Base-by-base conservation (phyloP, 1,139 yeast species). In the Arxiozyma slooffiae region DNA sequence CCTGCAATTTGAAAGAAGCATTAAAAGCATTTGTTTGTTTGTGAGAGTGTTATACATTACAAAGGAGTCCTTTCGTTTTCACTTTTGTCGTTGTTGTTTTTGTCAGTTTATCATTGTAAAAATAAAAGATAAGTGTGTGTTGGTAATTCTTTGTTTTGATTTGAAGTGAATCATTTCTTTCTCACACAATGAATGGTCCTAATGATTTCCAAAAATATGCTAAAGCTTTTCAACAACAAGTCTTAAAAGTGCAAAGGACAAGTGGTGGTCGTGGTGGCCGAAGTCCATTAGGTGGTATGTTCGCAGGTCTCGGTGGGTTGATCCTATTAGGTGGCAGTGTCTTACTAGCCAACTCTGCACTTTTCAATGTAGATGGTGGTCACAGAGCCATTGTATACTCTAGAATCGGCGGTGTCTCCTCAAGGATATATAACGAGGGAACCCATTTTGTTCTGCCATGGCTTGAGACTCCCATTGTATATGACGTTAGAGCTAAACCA, bases 301-400 rank as follows among this genome's bases (percentile, higher is more conserved):
- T 82, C 61, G 83, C 89, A 24, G 96, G 97, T 9, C 64, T 82
- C 41, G 95, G 95, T 24, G 96, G 96, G 1, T 62, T 88, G 37
- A 60, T 87, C 14, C 63, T 85, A 26, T 71, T 89, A 38, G 95
- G 92, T 53, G 92, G 86, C 49, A 85, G 81, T 45, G 78, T 85
- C 1, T 53, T 85, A 42, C 67, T 83, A 47, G 73, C 83, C 38
- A 86, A 86, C 62, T 79, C 85, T 55, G 82, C 96, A 2, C 76
- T 90, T 51, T 90, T 88, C 74, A 90, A 89, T 52, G 98, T 92
- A 53, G 97, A 92, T 68, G 99, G 99, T 79, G 99, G 99, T 70
- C 97, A 92, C 71, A 79, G 99, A 67, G 99, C 97, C 30, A 89
- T 92, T 62, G 79, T 92, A 42, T 92, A 92, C 70, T 88, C 95